Percentiles rank a stretch among this genome's conserved stretches.
These are phyloP conservation scores for Daphne laureola DNA, from an alignment of 441 rosid genomes.

Conservation along the genomic window DNA sequence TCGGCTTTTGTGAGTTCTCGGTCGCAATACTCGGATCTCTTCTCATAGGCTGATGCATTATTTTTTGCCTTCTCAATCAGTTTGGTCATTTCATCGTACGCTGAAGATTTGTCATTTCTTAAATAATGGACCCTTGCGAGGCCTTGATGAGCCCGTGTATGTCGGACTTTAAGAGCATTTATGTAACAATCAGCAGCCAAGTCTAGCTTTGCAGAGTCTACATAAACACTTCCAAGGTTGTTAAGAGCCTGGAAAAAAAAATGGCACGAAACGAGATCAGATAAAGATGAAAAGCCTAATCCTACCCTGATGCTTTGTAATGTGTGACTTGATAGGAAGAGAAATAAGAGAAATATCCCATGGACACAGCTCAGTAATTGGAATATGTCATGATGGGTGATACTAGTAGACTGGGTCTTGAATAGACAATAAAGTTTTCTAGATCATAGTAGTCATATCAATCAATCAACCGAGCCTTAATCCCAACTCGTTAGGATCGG, in stretches of 20 bases:
- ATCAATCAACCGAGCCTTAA: too few species aligned
- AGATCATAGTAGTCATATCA: too few species aligned
- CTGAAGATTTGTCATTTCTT: conserved; percentile 62
- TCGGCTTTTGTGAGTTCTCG: conserved; percentile 82
- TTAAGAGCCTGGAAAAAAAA: conserved; percentile 65
- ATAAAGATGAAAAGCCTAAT: background rate
- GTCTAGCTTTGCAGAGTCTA: conserved; percentile 61
- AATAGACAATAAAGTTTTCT: too few species aligned
- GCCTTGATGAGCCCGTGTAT: conserved; percentile 96
- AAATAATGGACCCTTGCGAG: conserved; percentile 89
- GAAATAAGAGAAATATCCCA: too few species aligned
- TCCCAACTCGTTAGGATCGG: too few species aligned
- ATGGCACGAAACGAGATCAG: conserved; percentile 1
- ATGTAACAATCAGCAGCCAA: conserved; percentile 94
- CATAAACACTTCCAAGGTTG: conserved; percentile 95
- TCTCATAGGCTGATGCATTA: conserved; percentile 93
- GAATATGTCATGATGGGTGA: too few species aligned
- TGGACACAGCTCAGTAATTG: too few species aligned
- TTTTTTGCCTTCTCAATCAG: conserved; percentile 80
- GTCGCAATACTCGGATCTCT: conserved; percentile 93
- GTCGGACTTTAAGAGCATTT: conserved; percentile 84
- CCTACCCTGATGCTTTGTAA: background rate
- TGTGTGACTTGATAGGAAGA: background rate
- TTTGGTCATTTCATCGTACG: conserved; percentile 86
- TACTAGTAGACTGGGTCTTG: too few species aligned